phyloP scores from a whole-genome alignment of 2,329 filamentous ascomycete genomes.

The Fonsecaea nubica region DNA sequence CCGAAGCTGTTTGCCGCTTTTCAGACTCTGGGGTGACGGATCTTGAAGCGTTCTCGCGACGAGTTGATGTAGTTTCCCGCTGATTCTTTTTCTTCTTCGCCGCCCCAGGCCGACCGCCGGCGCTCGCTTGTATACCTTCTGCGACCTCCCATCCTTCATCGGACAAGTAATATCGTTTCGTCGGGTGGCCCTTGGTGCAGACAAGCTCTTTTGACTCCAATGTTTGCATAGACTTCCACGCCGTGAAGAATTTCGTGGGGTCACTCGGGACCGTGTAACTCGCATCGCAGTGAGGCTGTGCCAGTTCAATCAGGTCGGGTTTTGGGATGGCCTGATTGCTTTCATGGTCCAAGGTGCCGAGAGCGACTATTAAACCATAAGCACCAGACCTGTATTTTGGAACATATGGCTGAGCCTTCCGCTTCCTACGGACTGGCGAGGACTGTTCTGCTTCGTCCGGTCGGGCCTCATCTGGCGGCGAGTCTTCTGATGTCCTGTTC shows the following conservation, averaged over 20 bases:
- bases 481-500: slow-evolving; percentile 43
- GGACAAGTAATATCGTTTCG: slow-evolving; percentile 72
- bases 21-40: slow-evolving; percentile 3
- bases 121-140: slow-evolving; percentile 49
- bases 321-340: slow-evolving; percentile 68
- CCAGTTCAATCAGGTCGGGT: slow-evolving; percentile 69
- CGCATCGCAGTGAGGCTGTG: slow-evolving; percentile 74
- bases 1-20: neutral
- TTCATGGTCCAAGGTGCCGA: slow-evolving; percentile 66
- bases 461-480: slow-evolving; percentile 41
- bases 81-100: slow-evolving; percentile 7
- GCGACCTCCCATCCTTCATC: slow-evolving; percentile 81
- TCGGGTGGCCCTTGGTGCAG: slow-evolving; percentile 71
- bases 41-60: neutral
- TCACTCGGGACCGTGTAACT: slow-evolving; percentile 74
- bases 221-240: slow-evolving; percentile 84
- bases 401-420: slow-evolving; percentile 70
- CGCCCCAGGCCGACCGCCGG: slow-evolving; percentile 17
- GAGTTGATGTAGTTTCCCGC: slow-evolving; percentile 12
- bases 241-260: slow-evolving; percentile 74
- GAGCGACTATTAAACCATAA: slow-evolving; percentile 73
- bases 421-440: slow-evolving; percentile 60
- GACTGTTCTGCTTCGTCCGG: slow-evolving; percentile 43
- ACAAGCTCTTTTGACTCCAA: slow-evolving; percentile 75
- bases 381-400: slow-evolving; percentile 74